Base-by-base conservation (phyloP, 2,329 filamentous ascomycete genomes). In the Zalaria obscura region DNA sequence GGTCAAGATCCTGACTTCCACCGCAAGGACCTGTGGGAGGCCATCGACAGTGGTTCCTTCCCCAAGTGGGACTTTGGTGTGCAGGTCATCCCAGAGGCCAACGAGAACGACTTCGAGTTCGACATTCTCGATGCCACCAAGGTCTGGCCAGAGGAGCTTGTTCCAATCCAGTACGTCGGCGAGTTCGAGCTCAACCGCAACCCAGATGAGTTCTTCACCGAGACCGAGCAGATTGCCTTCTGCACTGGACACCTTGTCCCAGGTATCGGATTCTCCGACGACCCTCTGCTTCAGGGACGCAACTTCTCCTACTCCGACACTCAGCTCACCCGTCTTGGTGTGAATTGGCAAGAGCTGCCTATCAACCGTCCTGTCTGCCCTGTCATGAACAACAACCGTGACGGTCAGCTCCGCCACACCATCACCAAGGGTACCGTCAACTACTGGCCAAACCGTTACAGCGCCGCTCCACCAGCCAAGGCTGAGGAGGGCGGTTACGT, bases 81-180 rank as follows among this genome's bases (percentile, higher is more conserved):
- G n/a, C 85, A 93, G 54, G 69, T 78, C 3, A 73, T 91, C 25
- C 73, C 80, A 0, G 83, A 89, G 48, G 70, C 69, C 5, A 71
- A 78, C 38, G 75, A 84, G 55, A 69, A 89, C 47, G 75, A 83
- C 10, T 93, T 89, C 46, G 84, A 89, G 5, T 89, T 91, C 46
- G 85, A 91, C 52, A 80, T 89, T 27, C 72, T 93, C 1, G 85
- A 93, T 50, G 79, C 84, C 1, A 93, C 85, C 32, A 91, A 93
- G 64, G 61, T 89, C 26, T 91, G 84, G 83, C 85, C 84, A 0
- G 82, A 91, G 55, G 80, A 89, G 8, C 61, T 78, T 0, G 66
- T 87, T 0, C 84, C 84, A 0, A 69, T 89, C 18, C 73, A 80
- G 5, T 84, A 85, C 54, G 83, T 93, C 42, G 85, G 83, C 33